Base-by-base conservation (phyloP, 805 yeast species). In the Pichia cabralensis region DNA sequence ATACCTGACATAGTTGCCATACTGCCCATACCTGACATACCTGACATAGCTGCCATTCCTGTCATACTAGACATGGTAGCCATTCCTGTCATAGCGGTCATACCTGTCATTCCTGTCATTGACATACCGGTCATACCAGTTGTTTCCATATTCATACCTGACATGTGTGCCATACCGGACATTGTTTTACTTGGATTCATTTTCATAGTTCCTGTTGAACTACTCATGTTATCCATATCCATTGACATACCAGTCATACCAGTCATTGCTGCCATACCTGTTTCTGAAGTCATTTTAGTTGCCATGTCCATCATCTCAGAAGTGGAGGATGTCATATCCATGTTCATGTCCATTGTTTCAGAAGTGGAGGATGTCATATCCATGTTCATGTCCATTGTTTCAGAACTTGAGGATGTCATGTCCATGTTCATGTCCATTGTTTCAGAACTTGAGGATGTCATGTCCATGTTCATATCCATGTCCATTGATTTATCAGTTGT, bases 131-230 rank as follows among this genome's bases (percentile, higher is more conserved):
- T 23, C 30, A 22, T 29, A 4, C 26, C 26, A n/a, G 16, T 4
- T 14, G 12, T 15, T 8, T 13, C 16, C 26, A 24, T 24, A 13
- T n/a, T n/a, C 30, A 28, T 33, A 10, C 32, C 32, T 16, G 15
- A n/a, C n/a, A n/a, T n/a, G n/a, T n/a, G n/a, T n/a, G n/a, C 27
- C 34, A 35, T 35, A 13, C 36, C 33, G 15, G 33, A 16, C 29
- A 29, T 26, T 12, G 36, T n/a, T 3, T 15, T 15, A 10, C 33
- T 21, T 12, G 32, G 18, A 10, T 17, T 32, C 28, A 28, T 39
- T 23, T 22, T 28, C 38, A 31, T 42, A 4, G 24, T 16, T 21
- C 28, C 18, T 10, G 31, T 31, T 20, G 30, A 5, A 16, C 22
- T 24, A 15, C 19, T 23, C 28, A 24, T 28, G 28, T 27, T 31